These are phyloP conservation scores for Amyloporia xantha DNA, from an alignment of 768 basidiomycete genomes.

Conservation along the genomic window DNA sequence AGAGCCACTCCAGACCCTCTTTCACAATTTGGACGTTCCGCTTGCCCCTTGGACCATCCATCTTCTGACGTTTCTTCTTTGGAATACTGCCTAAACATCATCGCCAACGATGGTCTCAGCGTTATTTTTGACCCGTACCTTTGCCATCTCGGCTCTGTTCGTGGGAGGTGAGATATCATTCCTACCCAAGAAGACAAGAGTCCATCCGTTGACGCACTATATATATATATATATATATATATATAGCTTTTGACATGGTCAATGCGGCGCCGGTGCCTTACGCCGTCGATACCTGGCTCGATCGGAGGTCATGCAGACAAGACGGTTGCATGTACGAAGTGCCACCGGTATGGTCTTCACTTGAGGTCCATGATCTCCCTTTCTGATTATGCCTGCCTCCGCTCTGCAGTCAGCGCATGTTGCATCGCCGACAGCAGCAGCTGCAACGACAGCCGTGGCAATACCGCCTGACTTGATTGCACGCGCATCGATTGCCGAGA, in stretches of 20 bases:
- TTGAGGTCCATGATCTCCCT: neutral
- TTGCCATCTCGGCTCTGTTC: slow-evolving; percentile 14
- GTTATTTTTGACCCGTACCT: slow-evolving; percentile 14
- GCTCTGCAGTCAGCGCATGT: neutral
- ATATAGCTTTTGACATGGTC: neutral
- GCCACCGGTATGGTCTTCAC: neutral
- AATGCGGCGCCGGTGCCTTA: neutral
- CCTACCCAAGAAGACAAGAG: too few relatives aligned
- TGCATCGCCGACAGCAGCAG: neutral
- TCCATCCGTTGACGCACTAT: neutral
- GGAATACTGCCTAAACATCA: too few relatives aligned
- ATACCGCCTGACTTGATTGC: too few relatives aligned
- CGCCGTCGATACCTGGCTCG: neutral
- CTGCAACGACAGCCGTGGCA: too few relatives aligned
- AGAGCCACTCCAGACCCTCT: neutral
- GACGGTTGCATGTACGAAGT: neutral
- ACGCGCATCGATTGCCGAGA: neutral
- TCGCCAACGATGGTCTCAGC: slow-evolving; percentile 6
- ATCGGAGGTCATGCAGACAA: neutral
- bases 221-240: neutral
- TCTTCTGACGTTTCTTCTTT: neutral
- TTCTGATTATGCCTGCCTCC: neutral
- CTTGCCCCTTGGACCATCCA: too few relatives aligned
- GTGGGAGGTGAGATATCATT: slow-evolving; percentile 4
- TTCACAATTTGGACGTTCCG: neutral